Evolutionary conservation across 2,329 filamentous ascomycete genomes (phyloP).

Genomic region (Paecilomyces sp.): DNA sequence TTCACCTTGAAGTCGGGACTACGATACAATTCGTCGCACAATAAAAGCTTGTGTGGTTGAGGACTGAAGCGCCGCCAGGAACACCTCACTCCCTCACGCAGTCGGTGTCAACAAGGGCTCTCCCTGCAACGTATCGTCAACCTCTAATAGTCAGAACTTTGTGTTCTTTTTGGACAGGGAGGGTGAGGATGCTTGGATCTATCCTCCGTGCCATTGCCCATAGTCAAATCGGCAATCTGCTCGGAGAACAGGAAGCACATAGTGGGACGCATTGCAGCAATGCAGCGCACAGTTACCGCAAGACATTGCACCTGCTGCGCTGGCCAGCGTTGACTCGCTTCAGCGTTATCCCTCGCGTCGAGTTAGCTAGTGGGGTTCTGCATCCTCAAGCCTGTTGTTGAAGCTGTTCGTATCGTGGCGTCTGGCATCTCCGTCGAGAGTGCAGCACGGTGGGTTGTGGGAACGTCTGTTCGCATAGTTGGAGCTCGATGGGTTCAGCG

Average conservation of each 20-base stretch:
- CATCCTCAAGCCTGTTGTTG: background rate
- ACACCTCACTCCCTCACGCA: background rate
- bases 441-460: background rate
- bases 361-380: background rate
- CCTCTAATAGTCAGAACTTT: background rate
- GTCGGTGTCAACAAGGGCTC: background rate
- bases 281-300: background rate
- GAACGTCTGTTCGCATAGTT: background rate
- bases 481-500: background rate
- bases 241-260: background rate
- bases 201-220: background rate
- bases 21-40: background rate
- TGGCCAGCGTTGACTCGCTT: constrained; percentile 18
- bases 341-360: constrained; percentile 9
- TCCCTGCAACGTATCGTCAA: background rate
- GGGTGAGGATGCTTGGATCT: background rate
- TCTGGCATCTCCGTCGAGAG: background rate
- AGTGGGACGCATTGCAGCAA: background rate
- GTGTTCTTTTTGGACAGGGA: background rate
- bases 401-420: background rate
- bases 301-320: constrained; percentile 10
- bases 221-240: background rate
- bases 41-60: background rate
- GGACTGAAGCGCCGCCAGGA: background rate
- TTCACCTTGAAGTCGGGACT: background rate